phyloP scores from a whole-genome alignment of 2,329 filamentous ascomycete species.

The Lojkania enalia region DNA sequence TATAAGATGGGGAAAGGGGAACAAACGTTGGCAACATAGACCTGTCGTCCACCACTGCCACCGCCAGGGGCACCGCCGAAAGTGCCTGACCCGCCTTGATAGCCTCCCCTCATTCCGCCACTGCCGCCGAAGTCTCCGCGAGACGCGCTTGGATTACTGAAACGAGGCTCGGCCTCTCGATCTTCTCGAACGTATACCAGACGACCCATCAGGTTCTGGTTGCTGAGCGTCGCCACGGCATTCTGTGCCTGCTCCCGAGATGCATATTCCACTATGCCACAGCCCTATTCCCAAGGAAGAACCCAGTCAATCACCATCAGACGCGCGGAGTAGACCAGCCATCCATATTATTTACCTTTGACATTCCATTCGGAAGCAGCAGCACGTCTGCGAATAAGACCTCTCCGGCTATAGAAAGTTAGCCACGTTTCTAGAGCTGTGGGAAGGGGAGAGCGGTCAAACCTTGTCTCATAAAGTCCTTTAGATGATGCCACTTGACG shows the following conservation, averaged over 20 bases:
- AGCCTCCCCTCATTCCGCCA: constrained; percentile 53
- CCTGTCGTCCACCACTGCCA: constrained; percentile 68
- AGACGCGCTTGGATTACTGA: constrained; percentile 69
- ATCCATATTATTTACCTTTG: constrained; percentile 99
- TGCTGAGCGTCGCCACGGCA: constrained; percentile 96
- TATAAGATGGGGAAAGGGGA: constrained; percentile 28
- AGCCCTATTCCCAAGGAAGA: constrained; percentile 95
- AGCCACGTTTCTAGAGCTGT: constrained; percentile 28
- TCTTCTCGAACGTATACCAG: constrained; percentile 99
- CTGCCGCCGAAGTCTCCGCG: constrained; percentile 55
- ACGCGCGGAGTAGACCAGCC: constrained; percentile 74
- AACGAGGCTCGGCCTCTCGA: constrained; percentile 96
- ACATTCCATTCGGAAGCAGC: constrained; percentile 99
- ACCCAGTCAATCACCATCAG: constrained; percentile 99
- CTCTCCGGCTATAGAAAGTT: constrained; percentile 77
- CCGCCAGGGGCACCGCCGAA: constrained; percentile 58
- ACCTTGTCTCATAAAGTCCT: constrained; percentile 99
- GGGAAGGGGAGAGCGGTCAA: constrained; percentile 48
- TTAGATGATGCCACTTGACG: constrained; percentile 99
- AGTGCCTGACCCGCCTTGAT: constrained; percentile 55
- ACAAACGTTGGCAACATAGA: constrained; percentile 98
- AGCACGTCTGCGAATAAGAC: constrained; percentile 99
- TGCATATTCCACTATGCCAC: constrained; percentile 99
- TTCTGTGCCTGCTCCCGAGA: constrained; percentile 98
- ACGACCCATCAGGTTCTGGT: constrained; percentile 97